Base-by-base conservation (phyloP, 2,329 filamentous ascomycete genomes). In the Magnaporthiopsis poae region DNA sequence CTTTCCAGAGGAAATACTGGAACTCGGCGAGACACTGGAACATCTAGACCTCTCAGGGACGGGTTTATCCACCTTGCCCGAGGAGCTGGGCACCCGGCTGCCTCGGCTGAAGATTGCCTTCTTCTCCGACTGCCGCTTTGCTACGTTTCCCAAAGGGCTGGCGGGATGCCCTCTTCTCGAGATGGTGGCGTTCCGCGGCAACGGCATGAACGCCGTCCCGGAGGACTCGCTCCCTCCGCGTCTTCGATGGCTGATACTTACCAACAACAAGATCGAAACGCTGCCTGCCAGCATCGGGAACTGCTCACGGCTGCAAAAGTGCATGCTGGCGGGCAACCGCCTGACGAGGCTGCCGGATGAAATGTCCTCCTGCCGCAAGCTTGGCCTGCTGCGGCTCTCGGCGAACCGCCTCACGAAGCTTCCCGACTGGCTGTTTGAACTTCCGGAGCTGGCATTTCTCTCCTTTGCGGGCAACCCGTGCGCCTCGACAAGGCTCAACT, bases 1-100 rank as follows among this genome's bases (percentile, higher is more conserved):
- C 1, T 78, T 82, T 56, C 81, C 80, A 3, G 18, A n/a, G 1
- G 76, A 79, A 67, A 77, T 83, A 36, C 70, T 81, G 8, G 71
- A 76, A 8, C 74, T 80, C 29, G 79, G 78, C 52, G 69, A 73
- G 25, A 77, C 77, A 3, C 77, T 83, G 29, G 76, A 79, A 68
- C 76, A 78, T 61, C 77, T 83, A 11, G 81, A 83, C 69, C 77
- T 83, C n/a, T 83, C 81, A 0, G 77, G 75, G 15, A 82, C 79
- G 0, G 75, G 75, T 0, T 73, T 83, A 4, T 77, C 77, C 15
- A 69, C 71, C 4, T 72, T 83, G 9, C 80, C 80, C 1, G 68
- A 74, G 5, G 73, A 77, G 61, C 74, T 83, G 64, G 71, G 74
- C 59, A 68, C 66, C 11, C 72, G 73, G 25, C 71, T 83, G 21